Percentiles rank a stretch among this genome's conserved stretches.
Conservation (phyloP, 2,329 filamentous ascomycete species). For the Epichloe typhina region DNA sequence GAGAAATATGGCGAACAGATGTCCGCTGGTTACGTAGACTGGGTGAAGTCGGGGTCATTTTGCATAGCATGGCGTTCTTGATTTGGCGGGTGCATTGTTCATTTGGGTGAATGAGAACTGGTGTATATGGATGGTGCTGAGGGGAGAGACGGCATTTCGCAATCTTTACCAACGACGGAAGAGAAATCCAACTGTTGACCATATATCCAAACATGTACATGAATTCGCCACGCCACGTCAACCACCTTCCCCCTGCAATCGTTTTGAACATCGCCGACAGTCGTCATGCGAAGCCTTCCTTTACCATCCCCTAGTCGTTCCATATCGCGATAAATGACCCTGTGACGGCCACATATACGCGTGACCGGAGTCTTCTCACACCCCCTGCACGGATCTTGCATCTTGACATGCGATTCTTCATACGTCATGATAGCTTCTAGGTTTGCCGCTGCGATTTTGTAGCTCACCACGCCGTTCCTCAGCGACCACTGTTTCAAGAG, state of each 20-base stretch:
- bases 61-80: constrained; percentile 6
- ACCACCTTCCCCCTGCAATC: not conserved
- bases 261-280: not conserved
- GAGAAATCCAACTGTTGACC: too few species aligned
- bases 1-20: not conserved
- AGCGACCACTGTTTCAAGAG: constrained; percentile 1
- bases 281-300: not conserved
- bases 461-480: constrained; percentile 3
- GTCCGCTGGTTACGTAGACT: not conserved
- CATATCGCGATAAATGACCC: constrained; percentile 1
- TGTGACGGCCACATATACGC: not conserved
- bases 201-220: not conserved
- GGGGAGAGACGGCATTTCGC: too few species aligned
- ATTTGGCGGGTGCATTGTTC: not conserved
- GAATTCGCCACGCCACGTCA: not conserved
- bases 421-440: not conserved
- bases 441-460: constrained; percentile 1
- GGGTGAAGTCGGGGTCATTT: not conserved
- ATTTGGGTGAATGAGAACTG: not conserved
- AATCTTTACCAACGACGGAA: too few species aligned
- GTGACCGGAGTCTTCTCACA: not conserved
- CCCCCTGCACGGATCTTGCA: not conserved
- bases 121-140: not conserved
- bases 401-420: not conserved
- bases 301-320: not conserved